These are phyloP conservation scores for Metschnikowia baotianmanensis DNA, from an alignment of 805 yeast genomes.

Conservation along the genomic window DNA sequence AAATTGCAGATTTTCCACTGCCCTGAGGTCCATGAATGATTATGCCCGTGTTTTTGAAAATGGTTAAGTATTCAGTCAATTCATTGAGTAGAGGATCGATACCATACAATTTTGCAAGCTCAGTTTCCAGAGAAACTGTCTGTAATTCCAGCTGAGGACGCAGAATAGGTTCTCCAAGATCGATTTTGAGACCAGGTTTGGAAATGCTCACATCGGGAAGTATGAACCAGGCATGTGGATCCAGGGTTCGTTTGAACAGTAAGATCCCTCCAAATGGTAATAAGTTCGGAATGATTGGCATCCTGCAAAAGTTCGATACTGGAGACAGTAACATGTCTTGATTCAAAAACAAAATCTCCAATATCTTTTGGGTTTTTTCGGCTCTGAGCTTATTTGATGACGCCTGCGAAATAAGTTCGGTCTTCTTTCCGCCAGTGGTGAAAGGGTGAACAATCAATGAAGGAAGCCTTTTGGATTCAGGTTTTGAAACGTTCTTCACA, in stretches of 20 bases:
- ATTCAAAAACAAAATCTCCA: conserved; percentile 19
- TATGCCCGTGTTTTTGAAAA: conserved; percentile 50
- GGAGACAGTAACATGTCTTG: conserved; percentile 29
- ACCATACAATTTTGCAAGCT: conserved; percentile 49
- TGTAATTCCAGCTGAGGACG: conserved; percentile 43
- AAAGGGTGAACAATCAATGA: conserved; percentile 54
- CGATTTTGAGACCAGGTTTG: conserved; percentile 38
- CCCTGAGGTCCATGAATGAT: conserved; percentile 75
- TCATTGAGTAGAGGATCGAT: conserved; percentile 45
- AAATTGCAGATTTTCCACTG: conserved; percentile 69
- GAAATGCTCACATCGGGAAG: conserved; percentile 27
- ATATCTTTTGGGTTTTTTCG: conserved; percentile 20
- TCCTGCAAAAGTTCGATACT: conserved; percentile 48
- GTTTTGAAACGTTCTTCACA: conserved; percentile 45
- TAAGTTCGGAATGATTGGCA: conserved; percentile 48
- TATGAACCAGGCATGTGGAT: conserved; percentile 41
- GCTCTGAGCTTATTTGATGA: conserved; percentile 29
- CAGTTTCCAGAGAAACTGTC: conserved; percentile 8
- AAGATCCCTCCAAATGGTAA: conserved; percentile 63
- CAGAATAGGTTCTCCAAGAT: conserved; percentile 49
- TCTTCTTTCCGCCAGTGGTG: conserved; percentile 41
- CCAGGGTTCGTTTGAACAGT: conserved; percentile 47
- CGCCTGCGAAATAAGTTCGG: conserved; percentile 24
- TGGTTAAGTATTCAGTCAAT: conserved; percentile 38
- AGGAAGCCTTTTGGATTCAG: conserved; percentile 37